phyloP scores from a whole-genome alignment of 371 early-diverging fungal species.

The Entomophthora muscae region DNA sequence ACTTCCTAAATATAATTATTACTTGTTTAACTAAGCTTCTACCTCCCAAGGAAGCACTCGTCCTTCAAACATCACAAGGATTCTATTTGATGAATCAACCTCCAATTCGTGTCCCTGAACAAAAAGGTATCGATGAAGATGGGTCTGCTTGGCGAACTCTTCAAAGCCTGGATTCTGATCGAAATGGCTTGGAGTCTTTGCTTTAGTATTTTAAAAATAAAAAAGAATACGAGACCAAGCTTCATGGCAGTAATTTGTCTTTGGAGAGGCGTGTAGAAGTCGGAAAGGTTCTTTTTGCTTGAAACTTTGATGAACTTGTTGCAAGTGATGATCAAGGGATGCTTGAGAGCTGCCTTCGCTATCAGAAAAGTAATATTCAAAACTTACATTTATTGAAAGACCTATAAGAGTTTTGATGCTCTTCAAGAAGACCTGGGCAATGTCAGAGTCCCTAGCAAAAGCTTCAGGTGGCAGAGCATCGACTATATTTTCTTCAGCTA shows the following conservation, averaged over 20 bases:
- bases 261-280: neutral
- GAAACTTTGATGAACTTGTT: constrained; percentile 7
- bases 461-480: neutral
- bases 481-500: neutral
- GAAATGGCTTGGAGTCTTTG: constrained; percentile 1
- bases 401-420: neutral
- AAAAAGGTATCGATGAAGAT: constrained; percentile 11
- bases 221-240: neutral
- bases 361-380: neutral
- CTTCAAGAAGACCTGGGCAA: neutral
- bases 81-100: neutral
- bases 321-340: neutral
- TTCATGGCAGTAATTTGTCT: neutral
- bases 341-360: constrained; percentile 18
- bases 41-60: constrained; percentile 3
- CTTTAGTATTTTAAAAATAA: neutral
- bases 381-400: neutral
- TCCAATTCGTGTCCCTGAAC: constrained; percentile 7
- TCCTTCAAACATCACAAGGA: neutral
- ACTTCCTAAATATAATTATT: neutral
- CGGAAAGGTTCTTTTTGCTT: neutral
- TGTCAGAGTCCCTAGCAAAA: neutral
- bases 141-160: constrained; percentile 6
- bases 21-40: neutral
- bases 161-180: constrained; percentile 8